Base-by-base conservation (phyloP, 1,139 yeast species). In the Magnusiomyces suaveolens region DNA sequence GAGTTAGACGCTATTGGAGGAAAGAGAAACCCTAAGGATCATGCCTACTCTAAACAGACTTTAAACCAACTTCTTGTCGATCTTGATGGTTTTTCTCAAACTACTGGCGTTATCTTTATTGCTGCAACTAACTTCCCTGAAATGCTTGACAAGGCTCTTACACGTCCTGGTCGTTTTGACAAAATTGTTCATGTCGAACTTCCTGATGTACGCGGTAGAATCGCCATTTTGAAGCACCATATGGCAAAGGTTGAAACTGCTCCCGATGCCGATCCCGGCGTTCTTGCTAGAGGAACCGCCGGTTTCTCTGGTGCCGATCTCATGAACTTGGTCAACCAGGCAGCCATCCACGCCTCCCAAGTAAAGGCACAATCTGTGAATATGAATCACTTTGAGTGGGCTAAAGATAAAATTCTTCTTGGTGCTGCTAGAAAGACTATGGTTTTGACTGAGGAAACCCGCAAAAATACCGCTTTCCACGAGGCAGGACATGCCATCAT, bases 401-500 rank as follows among this genome's bases (percentile, higher is more conserved):
- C 98, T 10, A 90, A 92, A 67, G 98, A 92, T 71, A 82, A 98
- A 67, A 97, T 90, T 41, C 88, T 90, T 73, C 97, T 96, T 10
- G 98, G 98, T 44, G 74, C 92, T 59, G 98, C 90, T 70, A 87
- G 87, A 75, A 90, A 90, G 69, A 81, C 94, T 2, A 83, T 87
- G 64, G 83, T 92, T 12, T 75, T 92, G 60, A 81, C 85, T 32
- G 83, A 85, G 3, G 92, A 86, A 58, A 97, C 92, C 70, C 87
- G 88, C 70, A 82, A 75, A 60, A 82, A 88, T 51, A 97, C 92
- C 56, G 98, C 98, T 0, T 94, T 87, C 67, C 98, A 92, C 68
- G 98, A 92, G 72, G 98, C 98, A 1, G 98, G 98, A 0, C 98
- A 92, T 70, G 98, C 98, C 2, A 82, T 92, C 57, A 89, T 97